These are phyloP conservation scores for Musa schizocarpa DNA, from an alignment of 176 grass and related monocot genomes.

Conservation along the genomic window DNA sequence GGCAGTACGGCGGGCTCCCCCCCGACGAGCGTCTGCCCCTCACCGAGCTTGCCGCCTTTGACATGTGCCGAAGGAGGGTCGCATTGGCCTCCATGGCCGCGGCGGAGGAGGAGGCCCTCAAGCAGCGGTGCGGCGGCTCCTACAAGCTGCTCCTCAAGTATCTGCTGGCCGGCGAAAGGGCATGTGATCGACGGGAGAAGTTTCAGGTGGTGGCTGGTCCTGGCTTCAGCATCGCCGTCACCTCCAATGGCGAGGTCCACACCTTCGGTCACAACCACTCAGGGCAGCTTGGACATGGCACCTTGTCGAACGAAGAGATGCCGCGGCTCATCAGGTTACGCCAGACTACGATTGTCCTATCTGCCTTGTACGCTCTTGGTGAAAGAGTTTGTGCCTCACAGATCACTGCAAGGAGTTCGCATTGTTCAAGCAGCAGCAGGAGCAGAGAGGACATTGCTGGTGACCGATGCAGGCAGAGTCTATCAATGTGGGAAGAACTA, in stretches of 20 bases:
- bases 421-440: slow-evolving; percentile 74
- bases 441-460: slow-evolving; percentile 60
- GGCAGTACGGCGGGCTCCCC: slow-evolving; percentile 64
- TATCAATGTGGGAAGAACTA: slow-evolving; percentile 74
- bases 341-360: slow-evolving; percentile 26
- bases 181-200: slow-evolving; percentile 58
- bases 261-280: slow-evolving; percentile 71
- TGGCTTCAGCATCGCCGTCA: slow-evolving; percentile 70
- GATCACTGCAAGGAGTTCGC: slow-evolving; percentile 70
- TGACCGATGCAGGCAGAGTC: slow-evolving; percentile 63
- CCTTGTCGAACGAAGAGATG: slow-evolving; percentile 60
- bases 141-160: slow-evolving; percentile 86
- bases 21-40: slow-evolving; percentile 60
- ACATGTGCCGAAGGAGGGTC: slow-evolving; percentile 72
- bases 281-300: slow-evolving; percentile 72
- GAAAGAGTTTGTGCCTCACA: slow-evolving; percentile 24
- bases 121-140: slow-evolving; percentile 47
- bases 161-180: slow-evolving; percentile 51
- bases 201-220: slow-evolving; percentile 65
- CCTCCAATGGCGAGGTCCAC: slow-evolving; percentile 40
- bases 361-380: slow-evolving; percentile 24
- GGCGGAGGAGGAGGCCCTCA: slow-evolving; percentile 56
- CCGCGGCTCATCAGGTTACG: slow-evolving; percentile 53
- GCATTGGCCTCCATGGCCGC: slow-evolving; percentile 55
- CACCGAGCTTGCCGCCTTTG: slow-evolving; percentile 64